These are phyloP conservation scores for Cladorrhinum samala DNA, from an alignment of 495 filamentous ascomycete genomes.

Conservation along the genomic window DNA sequence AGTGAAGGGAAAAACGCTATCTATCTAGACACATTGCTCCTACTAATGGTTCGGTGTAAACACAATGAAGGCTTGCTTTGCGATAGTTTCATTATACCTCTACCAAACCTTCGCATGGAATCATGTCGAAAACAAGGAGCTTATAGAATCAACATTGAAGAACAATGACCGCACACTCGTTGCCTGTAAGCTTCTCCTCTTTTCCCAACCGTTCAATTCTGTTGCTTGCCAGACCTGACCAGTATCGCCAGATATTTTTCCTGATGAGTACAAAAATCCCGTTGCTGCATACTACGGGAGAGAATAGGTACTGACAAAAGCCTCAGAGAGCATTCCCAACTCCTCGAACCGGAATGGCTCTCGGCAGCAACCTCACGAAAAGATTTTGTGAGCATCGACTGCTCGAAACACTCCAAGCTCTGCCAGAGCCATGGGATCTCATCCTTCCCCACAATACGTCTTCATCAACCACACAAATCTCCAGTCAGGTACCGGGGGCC, in stretches of 20 bases:
- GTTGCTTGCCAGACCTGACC: not conserved
- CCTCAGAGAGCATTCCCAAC: conserved; percentile 29
- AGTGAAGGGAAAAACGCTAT: too few species aligned
- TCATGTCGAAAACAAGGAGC: conserved; percentile 26
- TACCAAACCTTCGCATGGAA: conserved; percentile 27
- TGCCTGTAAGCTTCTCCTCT: conserved; percentile 41
- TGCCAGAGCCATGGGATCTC: conserved; percentile 35
- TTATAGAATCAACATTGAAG: conserved; percentile 23
- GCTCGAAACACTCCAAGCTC: conserved; percentile 28
- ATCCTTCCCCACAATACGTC: conserved; percentile 44
- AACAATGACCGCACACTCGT: conserved; percentile 32
- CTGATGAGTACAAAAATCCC: not conserved
- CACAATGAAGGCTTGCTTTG: not conserved
- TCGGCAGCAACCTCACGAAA: conserved; percentile 19
- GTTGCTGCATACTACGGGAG: not conserved
- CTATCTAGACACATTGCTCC: too few species aligned
- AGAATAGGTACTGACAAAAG: not conserved
- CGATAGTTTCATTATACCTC: conserved; percentile 13
- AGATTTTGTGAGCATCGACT: conserved; percentile 39
- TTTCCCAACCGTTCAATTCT: not conserved
- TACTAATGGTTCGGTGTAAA: too few species aligned
- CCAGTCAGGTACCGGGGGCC: conserved; percentile 37
- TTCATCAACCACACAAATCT: conserved; percentile 31
- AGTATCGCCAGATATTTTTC: not conserved
- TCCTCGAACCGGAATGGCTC: conserved; percentile 36